A percentile compares a stretch with the other conserved stretches of the same genome.
phyloP scores from a whole-genome alignment of 495 filamentous ascomycete species.

The Neurospora tetrasperma region DNA sequence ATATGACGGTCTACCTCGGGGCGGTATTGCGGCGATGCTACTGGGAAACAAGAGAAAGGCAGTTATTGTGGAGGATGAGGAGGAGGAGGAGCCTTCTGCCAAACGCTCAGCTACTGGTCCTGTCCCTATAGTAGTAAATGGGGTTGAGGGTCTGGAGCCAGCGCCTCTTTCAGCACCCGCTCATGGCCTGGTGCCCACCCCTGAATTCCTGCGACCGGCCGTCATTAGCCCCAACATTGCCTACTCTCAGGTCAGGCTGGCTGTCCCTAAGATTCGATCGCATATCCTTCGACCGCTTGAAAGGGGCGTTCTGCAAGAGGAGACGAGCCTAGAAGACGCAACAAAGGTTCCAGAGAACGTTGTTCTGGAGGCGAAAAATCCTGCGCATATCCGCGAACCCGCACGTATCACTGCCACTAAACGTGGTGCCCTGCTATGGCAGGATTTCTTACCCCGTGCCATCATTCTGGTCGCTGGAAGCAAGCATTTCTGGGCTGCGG shows the following conservation, averaged over 20 bases:
- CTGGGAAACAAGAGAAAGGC: slow-evolving; percentile 89
- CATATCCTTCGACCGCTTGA: slow-evolving; percentile 64
- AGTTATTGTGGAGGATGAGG: slow-evolving; percentile 53
- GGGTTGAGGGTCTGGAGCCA: slow-evolving; percentile 63
- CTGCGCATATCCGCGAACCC: slow-evolving; percentile 61
- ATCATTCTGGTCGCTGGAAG: slow-evolving; percentile 84
- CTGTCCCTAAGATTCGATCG: slow-evolving; percentile 76
- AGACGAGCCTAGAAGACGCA: slow-evolving; percentile 45
- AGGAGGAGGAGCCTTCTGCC: slow-evolving; percentile 47
- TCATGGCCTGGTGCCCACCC: slow-evolving; percentile 59
- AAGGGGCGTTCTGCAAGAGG: slow-evolving; percentile 33
- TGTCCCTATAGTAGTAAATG: slow-evolving; percentile 63
- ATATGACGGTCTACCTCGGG: slow-evolving; percentile 85
- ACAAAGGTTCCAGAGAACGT: slow-evolving; percentile 48
- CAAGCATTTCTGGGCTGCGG: slow-evolving; percentile 79
- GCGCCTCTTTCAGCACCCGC: slow-evolving; percentile 43
- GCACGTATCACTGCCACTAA: slow-evolving; percentile 71
- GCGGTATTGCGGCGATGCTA: slow-evolving; percentile 73
- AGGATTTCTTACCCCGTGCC: slow-evolving; percentile 78
- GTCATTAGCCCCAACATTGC: slow-evolving; percentile 69
- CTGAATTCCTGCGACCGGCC: slow-evolving; percentile 81
- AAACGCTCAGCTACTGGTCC: slow-evolving; percentile 61
- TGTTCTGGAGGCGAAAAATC: slow-evolving; percentile 40
- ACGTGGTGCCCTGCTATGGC: slow-evolving; percentile 80
- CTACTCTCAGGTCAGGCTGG: slow-evolving; percentile 77